Evolutionary conservation across 768 basidiomycete species (phyloP), one percentile per base, ranked within the genome.

Genomic region (Chiua virens): DNA sequence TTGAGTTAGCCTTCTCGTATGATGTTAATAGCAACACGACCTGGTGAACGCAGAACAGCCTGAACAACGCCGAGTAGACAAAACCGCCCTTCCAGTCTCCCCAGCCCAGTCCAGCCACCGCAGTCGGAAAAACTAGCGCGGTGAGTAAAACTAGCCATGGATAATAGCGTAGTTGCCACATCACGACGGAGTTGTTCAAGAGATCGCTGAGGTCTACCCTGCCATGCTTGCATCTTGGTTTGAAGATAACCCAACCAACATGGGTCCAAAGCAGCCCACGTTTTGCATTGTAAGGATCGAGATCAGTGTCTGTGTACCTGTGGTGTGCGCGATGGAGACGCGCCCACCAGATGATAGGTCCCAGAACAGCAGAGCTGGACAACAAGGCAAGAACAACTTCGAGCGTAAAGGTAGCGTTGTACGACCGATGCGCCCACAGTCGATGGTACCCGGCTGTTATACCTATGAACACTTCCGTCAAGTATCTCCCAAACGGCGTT

Each of bases 271-370:
- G 78, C 64, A 96, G 81, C 48, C 94, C 94, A 60, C 87, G 85
- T 71, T 92, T 87, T 9, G 93, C 93, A 57, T 90, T 89, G 75
- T 98, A 97, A 1, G 95, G 94, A 73, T 97, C 94, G 57, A 98
- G 87, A 47, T 93, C 91, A 63, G 94, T 98, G 72, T 96, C 94
- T 60, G 94, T 98, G 75, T 97, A 96, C 40, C 94, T 83, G 66
- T 97, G 95, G 70, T 97, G 95, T 4, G 96, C 96, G 54, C 96
- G 90, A 76, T 99, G 97, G 43, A 94, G 94, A 47, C 96, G 83
- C 20, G 88, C 87, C 97, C 97, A 98, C 97, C 97, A 98, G 69
- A 92, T 89, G 75, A 99, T 96, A 20, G 95, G 96, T 9, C 96
- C 96, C 66, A 98, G 82, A 41, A 96, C 88, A 5, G 95, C 95